phyloP scores from a whole-genome alignment of 1,284 basidiomycete species.

The Xerocomus minutiporus region DNA sequence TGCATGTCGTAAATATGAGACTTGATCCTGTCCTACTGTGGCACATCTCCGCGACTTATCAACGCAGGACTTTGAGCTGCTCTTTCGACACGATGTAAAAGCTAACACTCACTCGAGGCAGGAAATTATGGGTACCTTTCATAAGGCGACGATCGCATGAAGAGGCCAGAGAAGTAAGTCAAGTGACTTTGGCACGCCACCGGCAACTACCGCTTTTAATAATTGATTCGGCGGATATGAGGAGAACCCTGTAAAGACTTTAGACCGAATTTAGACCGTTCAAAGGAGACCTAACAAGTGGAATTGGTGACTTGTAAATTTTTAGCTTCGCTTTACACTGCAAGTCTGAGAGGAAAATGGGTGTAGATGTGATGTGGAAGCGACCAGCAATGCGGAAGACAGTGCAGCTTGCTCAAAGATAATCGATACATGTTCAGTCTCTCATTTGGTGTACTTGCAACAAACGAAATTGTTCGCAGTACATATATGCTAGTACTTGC shows the following conservation, averaged over 20 bases:
- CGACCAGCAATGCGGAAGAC: no score
- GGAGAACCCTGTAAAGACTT: neutral
- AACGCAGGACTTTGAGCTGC: neutral
- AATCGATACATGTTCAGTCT: no score
- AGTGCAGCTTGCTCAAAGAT: no score
- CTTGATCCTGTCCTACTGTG: neutral
- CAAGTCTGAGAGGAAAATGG: no score
- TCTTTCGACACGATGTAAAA: neutral
- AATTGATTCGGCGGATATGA: neutral
- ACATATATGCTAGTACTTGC: no score
- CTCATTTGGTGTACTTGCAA: no score
- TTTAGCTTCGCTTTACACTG: no score
- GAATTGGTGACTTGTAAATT: no score
- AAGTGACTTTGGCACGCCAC: neutral
- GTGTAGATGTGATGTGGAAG: no score
- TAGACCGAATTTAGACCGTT: no score
- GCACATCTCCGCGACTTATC: neutral
- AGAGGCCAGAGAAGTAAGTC: neutral
- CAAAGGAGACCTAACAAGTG: no score
- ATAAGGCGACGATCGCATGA: neutral
- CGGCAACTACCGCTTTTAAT: neutral
- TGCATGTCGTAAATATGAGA: neutral
- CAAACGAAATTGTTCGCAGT: no score
- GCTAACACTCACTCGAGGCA: neutral
- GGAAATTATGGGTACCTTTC: neutral